Conservation (phyloP, 164 flowering plant genomes). For the Annona squamosa region DNA sequence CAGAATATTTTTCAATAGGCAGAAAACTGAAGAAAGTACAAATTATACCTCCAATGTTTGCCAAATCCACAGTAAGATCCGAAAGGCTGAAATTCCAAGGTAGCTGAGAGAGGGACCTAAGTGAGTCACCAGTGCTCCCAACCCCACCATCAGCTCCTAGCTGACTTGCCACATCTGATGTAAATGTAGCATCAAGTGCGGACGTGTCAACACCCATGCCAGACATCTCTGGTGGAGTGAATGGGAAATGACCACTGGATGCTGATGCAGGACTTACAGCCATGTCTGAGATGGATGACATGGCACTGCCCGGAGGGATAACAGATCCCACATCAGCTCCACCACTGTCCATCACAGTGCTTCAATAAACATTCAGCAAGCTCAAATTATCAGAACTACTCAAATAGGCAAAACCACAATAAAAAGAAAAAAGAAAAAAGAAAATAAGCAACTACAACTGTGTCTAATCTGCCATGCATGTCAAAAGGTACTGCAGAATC, state of each 20-base stretch:
- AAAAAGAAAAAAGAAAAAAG: neutral
- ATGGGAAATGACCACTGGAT: slow-evolving; percentile 94
- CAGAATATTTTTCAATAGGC: neutral
- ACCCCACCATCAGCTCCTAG: slow-evolving; percentile 66
- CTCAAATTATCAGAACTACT: slow-evolving; percentile 3
- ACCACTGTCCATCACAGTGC: slow-evolving; percentile 13
- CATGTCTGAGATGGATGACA: slow-evolving; percentile 86
- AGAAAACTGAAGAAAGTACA: neutral
- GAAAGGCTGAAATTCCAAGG: slow-evolving; percentile 94
- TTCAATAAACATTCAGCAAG: neutral
- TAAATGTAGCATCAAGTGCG: slow-evolving; percentile 77
- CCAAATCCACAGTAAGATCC: slow-evolving; percentile 86
- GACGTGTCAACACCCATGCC: slow-evolving; percentile 87
- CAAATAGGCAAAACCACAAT: neutral
- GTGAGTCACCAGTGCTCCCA: slow-evolving; percentile 66
- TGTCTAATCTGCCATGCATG: neutral
- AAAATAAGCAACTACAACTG: neutral
- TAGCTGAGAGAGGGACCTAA: slow-evolving; percentile 73
- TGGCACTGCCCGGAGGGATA: slow-evolving; percentile 45
- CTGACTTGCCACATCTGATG: slow-evolving; percentile 76
- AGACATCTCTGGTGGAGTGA: slow-evolving; percentile 76
- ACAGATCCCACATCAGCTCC: slow-evolving; percentile 8
- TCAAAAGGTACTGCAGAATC: too few relatives aligned
- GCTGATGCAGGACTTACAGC: slow-evolving; percentile 91
- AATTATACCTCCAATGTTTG: slow-evolving; percentile 77